Percentiles rank a stretch among this genome's conserved stretches.
These are phyloP conservation scores for Endogone sp. DNA, from an alignment of 192 early-diverging fungal genomes.

Conservation along the genomic window DNA sequence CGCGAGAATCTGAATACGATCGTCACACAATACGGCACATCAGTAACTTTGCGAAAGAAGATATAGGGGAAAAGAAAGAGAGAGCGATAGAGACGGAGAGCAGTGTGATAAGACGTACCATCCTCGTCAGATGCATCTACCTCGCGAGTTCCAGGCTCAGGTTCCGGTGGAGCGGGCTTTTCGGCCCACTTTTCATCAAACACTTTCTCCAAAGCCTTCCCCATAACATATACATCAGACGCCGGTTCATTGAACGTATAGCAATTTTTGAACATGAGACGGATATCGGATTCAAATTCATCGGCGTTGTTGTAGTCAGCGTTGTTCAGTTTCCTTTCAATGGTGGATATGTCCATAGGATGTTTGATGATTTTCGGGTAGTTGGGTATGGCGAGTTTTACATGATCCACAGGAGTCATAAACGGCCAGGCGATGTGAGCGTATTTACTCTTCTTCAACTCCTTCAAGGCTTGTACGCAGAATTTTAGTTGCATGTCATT, in stretches of 20 bases:
- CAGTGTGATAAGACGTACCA: no score
- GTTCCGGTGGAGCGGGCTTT: conserved; percentile 17
- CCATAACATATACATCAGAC: conserved; percentile 67
- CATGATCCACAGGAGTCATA: conserved; percentile 81
- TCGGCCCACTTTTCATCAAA: conserved; percentile 77
- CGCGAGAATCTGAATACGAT: conserved; percentile 1
- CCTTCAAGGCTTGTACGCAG: conserved; percentile 56
- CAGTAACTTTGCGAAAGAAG: conserved; percentile 4
- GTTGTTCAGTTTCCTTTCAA: conserved; percentile 62
- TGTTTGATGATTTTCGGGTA: conserved; percentile 82
- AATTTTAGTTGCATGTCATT: conserved; percentile 59
- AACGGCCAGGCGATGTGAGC: conserved; percentile 71
- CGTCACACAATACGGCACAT: neutral
- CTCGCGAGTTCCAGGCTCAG: conserved; percentile 11
- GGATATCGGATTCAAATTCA: conserved; percentile 74
- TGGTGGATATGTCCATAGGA: conserved; percentile 88
- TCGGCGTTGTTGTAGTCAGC: conserved; percentile 57
- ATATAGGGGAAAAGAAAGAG: no score
- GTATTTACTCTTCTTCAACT: conserved; percentile 66
- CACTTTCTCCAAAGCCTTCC: conserved; percentile 63
- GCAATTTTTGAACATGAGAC: conserved; percentile 85
- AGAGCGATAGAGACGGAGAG: no score
- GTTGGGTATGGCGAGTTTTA: conserved; percentile 78
- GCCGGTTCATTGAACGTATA: conserved; percentile 73
- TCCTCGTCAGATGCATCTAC: conserved; percentile 14